Evolutionary conservation across 805 yeast species (phyloP).

Genomic region (Isabelozyma pseudorhagii): DNA sequence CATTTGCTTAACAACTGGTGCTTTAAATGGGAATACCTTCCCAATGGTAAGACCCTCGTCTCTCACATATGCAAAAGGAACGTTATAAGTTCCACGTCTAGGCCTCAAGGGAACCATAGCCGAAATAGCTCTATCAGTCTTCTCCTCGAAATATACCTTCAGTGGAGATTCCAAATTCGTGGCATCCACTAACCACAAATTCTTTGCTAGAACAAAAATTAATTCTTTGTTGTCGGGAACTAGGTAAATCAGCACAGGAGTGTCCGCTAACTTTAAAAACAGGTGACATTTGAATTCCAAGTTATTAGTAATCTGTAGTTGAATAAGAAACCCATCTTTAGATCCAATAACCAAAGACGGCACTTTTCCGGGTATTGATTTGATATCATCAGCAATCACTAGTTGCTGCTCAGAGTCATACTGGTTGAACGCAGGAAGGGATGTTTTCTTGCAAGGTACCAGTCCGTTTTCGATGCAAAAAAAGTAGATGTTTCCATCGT

Average conservation of each 20-base stretch:
- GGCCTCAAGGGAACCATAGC: slow-evolving; percentile 10
- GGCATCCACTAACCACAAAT: slow-evolving; percentile 31
- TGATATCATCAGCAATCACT: slow-evolving; percentile 6
- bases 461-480: slow-evolving; percentile 1
- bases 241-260: slow-evolving; percentile 18
- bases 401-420: neutral
- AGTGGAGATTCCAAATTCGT: slow-evolving; percentile 23
- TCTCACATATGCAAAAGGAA: slow-evolving; percentile 17
- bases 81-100: slow-evolving; percentile 2
- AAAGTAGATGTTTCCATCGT: slow-evolving; percentile 9
- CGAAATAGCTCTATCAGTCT: slow-evolving; percentile 22
- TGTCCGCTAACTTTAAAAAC: slow-evolving; percentile 23
- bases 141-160: slow-evolving; percentile 34
- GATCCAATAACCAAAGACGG: slow-evolving; percentile 25
- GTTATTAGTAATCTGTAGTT: slow-evolving; percentile 7
- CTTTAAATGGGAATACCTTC: slow-evolving; percentile 13
- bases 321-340: slow-evolving; percentile 26
- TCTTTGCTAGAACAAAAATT: slow-evolving; percentile 21
- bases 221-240: slow-evolving; percentile 13
- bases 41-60: slow-evolving; percentile 31
- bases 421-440: slow-evolving; percentile 1
- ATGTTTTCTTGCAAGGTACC: neutral
- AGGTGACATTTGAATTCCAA: slow-evolving; percentile 7
- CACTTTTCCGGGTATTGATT: neutral
- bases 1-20: slow-evolving; percentile 22